Base-by-base conservation (phyloP, 2,329 filamentous ascomycete genomes). In the Colletotrichum endophyticum region DNA sequence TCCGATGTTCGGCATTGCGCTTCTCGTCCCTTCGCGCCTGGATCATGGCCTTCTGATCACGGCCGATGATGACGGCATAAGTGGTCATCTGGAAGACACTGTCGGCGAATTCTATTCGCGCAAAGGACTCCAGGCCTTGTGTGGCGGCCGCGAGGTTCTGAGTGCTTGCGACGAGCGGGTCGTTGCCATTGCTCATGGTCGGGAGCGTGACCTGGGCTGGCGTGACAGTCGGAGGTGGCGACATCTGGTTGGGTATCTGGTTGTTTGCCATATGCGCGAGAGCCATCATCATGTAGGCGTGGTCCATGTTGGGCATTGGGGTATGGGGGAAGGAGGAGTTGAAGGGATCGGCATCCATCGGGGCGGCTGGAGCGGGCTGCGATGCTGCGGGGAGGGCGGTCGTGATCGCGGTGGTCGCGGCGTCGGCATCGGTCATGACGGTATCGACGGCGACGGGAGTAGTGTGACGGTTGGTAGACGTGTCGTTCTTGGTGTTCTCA, bases 41-140 rank as follows among this genome's bases (percentile, higher is more conserved):
- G 71, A 88, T 85, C 78, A 92, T 84, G 12, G 92, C 92, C 69
- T 88, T 85, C 80, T 92, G 89, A 83, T 96, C 94, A 77, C 94
- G 92, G 71, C 94, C 94, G 32, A 96, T 91, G 73, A 94, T 91
- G 79, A 96, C 90, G 69, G 91, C 89, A 80, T 93, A 93, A 2
- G 94, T 95, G 68, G 92, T 95, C 92, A 96, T 94, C 84, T 95
- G 94, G 83, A 95, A 96, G 72, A 92, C 90, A 81, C 94, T 94
- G 86, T 96, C 94, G 79, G 91, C 89, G 82, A 96, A 96, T 80
- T 93, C 91, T 77, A 96, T 87, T 69, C 88, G 87, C 59, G 90
- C 90, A 82, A 91, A 92, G 5, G 90, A 91, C 80, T 91, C 89
- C 16, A 92, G 83, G 64, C 84, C 85, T 79, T 88, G 87, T 25